Conservation (phyloP, 2,329 filamentous ascomycete species). For the Nigrospora oryzae region DNA sequence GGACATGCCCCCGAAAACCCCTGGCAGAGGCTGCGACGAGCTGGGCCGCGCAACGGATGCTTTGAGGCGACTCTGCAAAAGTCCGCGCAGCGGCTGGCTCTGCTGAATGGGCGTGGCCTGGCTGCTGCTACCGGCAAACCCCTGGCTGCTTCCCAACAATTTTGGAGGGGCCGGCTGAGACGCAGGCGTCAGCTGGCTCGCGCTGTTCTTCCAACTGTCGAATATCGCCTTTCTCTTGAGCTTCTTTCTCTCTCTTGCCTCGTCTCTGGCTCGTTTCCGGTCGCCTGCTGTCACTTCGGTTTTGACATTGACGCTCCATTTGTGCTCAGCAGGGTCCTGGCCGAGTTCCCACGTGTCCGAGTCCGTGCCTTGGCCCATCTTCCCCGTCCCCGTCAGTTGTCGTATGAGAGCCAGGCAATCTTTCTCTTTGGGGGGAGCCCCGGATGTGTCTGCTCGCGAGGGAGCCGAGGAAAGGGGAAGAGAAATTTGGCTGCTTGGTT, state of each 20-base stretch:
- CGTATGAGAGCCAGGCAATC: too few relatives aligned
- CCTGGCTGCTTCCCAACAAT: slow-evolving; percentile 2
- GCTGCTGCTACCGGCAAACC: slow-evolving; percentile 8
- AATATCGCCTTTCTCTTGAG: slow-evolving; percentile 19
- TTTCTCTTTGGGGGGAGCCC: too few relatives aligned
- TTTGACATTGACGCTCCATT: slow-evolving; percentile 18
- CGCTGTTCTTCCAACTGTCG: slow-evolving; percentile 13
- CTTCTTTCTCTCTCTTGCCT: slow-evolving; percentile 18
- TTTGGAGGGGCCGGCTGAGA: slow-evolving; percentile 15
- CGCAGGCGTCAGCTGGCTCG: slow-evolving; percentile 13
- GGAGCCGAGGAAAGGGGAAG: slow-evolving; percentile 9
- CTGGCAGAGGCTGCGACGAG: slow-evolving; percentile 22
- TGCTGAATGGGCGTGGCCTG: slow-evolving; percentile 8
- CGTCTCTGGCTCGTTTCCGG: slow-evolving; percentile 13
- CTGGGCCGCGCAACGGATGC: slow-evolving; percentile 13
- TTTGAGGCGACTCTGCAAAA: slow-evolving; percentile 10
- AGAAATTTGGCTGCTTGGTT: slow-evolving; percentile 11
- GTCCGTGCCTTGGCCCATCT: slow-evolving; percentile 12
- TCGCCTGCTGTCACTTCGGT: slow-evolving; percentile 15
- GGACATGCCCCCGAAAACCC: slow-evolving; percentile 15
- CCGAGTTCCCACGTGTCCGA: slow-evolving; percentile 18
- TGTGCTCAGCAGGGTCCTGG: slow-evolving; percentile 12
- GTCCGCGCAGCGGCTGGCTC: slow-evolving; percentile 5
- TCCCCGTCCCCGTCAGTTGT: slow-evolving; percentile 19
- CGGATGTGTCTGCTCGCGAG: slow-evolving; percentile 6